Base-by-base conservation (phyloP, 768 basidiomycete genomes). In the Boletus fagicola region DNA sequence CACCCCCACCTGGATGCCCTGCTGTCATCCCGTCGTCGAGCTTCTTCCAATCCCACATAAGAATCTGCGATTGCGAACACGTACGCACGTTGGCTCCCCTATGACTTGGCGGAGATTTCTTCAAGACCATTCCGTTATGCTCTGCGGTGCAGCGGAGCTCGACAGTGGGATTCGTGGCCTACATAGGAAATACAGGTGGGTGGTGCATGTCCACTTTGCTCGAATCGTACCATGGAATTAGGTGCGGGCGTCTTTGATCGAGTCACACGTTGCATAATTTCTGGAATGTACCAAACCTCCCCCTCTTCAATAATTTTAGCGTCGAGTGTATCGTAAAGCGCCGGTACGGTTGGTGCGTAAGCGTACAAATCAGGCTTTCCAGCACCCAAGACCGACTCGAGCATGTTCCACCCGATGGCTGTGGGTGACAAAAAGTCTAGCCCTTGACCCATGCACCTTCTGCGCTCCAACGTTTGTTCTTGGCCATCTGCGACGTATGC, bases 371-470 rank as follows among this genome's bases (percentile, higher is more conserved):
- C 36, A 53, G 64, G 68, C 52, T 56, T 30, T 54, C 24, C 35
- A 43, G 47, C 49, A 52, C 51, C 62, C 60, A 59, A 66, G 60
- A 40, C 57, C 18, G 53, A 56, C 28, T 24, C 44, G 22, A 26
- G 30, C 49, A 38, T 47, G 43, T 35, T 42, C 47, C n/a, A 43
- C 33, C 10, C 42, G 42, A 65, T 48, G 59, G 64, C 55, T 59
- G 58, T 62, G 59, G 58, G 13, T 22, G 49, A 52, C 53, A 18
- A 48, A 20, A 40, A 40, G 52, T 33, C 57, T 52, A 60, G 68
- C 68, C 68, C 68, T 68, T 64, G 64, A 66, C 68, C 68, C 67
- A 64, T 58, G 57, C 45, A 61, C 51, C 46, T 51, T 57, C 28
- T 56, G 51, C 54, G 58, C 61, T 40, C 28, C 52, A 60, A 31